Conservation (phyloP, 768 basidiomycete genomes). For the Dentipellis sp. region DNA sequence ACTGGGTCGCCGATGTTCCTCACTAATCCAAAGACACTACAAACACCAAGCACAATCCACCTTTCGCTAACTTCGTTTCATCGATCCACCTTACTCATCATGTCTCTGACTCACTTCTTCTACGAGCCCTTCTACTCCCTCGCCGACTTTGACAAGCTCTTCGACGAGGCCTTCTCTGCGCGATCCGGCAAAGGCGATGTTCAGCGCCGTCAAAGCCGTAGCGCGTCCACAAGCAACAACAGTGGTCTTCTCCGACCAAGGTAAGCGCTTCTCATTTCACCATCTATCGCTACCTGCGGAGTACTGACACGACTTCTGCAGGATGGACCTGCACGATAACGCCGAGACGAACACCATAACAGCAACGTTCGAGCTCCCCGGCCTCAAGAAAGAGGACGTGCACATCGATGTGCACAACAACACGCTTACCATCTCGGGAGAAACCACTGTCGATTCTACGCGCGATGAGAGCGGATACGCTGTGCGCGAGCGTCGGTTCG, state of each 20-base stretch:
- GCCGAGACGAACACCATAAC: slow-evolving; percentile 35
- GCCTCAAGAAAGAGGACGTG: slow-evolving; percentile 39
- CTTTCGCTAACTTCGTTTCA: no score
- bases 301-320: neutral
- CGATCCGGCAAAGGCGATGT: neutral
- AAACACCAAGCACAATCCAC: no score
- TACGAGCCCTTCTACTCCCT: neutral
- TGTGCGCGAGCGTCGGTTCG: slow-evolving; percentile 22
- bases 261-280: neutral
- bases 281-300: neutral
- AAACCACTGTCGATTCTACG: slow-evolving; percentile 26
- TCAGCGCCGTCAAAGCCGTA: neutral
- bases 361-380: slow-evolving; percentile 49
- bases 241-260: neutral
- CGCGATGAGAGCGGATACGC: slow-evolving; percentile 26
- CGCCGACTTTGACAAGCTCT: neutral
- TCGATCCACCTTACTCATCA: neutral
- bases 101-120: neutral
- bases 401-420: slow-evolving; percentile 40
- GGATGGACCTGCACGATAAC: slow-evolving; percentile 47
- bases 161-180: neutral
- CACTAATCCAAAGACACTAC: no score
- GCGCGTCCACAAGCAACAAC: neutral
- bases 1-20: no score
- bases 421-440: slow-evolving; percentile 40